These are phyloP conservation scores for Boletus rufocinnamomeus DNA, from an alignment of 768 basidiomycete genomes.

Conservation along the genomic window DNA sequence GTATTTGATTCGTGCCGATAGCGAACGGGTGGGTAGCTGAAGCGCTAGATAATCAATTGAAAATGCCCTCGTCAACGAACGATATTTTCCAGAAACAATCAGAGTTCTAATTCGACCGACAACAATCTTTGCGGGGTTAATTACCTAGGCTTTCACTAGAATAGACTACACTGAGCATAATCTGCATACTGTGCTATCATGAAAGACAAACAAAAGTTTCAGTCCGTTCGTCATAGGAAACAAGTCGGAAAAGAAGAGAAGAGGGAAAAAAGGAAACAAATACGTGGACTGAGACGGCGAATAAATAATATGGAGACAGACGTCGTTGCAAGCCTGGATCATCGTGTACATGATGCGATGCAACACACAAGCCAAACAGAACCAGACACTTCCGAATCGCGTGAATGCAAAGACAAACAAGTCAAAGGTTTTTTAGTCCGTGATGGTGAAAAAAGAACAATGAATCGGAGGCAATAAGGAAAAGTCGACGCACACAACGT, in stretches of 20 bases:
- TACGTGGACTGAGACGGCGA: conserved; percentile 1
- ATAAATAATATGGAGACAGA: conserved; percentile 19
- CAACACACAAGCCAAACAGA: conserved; percentile 10
- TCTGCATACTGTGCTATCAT: conserved; percentile 13
- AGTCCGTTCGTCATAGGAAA: background rate
- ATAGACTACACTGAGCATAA: conserved; percentile 31
- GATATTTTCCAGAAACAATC: no score
- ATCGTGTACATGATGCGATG: conserved; percentile 6
- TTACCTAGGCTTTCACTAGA: conserved; percentile 25
- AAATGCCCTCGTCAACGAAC: no score
- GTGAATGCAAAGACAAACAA: conserved; percentile 10
- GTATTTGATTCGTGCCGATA: background rate
- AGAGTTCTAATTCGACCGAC: background rate
- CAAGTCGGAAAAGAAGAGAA: background rate
- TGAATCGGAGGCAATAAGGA: background rate
- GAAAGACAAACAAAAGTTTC: background rate
- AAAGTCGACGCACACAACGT: background rate
- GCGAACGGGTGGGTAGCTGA: background rate
- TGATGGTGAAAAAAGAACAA: background rate
- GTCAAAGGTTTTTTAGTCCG: conserved; percentile 5
- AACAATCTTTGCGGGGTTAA: conserved; percentile 4
- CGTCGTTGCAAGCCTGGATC: background rate
- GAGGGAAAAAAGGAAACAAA: no score
- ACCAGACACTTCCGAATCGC: conserved; percentile 6
- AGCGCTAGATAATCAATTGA: no score